Conservation (phyloP, 768 basidiomycete genomes). For the Naematelia aurantialba region DNA sequence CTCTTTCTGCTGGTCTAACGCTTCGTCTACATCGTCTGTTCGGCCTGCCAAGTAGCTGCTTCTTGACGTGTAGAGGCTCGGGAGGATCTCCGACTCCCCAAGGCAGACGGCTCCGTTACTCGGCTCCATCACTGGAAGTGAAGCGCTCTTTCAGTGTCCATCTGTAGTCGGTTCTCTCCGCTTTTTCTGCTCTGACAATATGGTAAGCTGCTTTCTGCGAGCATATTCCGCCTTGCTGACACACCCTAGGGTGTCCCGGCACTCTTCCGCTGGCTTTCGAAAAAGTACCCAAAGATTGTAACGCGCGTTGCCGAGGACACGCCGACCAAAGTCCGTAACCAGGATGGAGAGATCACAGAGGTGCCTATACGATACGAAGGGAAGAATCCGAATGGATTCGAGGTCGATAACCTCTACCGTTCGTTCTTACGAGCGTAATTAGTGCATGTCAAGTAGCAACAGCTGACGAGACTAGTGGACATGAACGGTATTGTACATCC, state of each 20-base stretch:
- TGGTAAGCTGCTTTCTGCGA: background rate
- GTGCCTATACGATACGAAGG: slow-evolving; percentile 66
- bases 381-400: slow-evolving; percentile 89
- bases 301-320: slow-evolving; percentile 73
- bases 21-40: no score
- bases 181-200: background rate
- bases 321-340: slow-evolving; percentile 61
- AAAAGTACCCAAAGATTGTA: slow-evolving; percentile 94
- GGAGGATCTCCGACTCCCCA: no score
- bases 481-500: slow-evolving; percentile 99
- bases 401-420: slow-evolving; percentile 90
- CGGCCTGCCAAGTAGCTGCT: no score
- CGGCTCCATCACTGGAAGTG: background rate
- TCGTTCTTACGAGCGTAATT: slow-evolving; percentile 20
- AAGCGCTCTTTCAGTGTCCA: background rate
- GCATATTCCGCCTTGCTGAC: background rate
- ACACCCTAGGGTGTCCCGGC: slow-evolving; percentile 83
- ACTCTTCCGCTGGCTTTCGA: slow-evolving; percentile 95
- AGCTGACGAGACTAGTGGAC: slow-evolving; percentile 57
- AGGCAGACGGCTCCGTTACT: no score
- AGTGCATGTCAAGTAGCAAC: background rate
- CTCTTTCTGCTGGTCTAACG: background rate
- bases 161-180: background rate
- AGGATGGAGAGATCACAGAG: slow-evolving; percentile 61
- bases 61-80: no score